These are phyloP conservation scores for Teratosphaeria nubilosa DNA, from an alignment of 2,329 filamentous ascomycete genomes.

Conservation along the genomic window DNA sequence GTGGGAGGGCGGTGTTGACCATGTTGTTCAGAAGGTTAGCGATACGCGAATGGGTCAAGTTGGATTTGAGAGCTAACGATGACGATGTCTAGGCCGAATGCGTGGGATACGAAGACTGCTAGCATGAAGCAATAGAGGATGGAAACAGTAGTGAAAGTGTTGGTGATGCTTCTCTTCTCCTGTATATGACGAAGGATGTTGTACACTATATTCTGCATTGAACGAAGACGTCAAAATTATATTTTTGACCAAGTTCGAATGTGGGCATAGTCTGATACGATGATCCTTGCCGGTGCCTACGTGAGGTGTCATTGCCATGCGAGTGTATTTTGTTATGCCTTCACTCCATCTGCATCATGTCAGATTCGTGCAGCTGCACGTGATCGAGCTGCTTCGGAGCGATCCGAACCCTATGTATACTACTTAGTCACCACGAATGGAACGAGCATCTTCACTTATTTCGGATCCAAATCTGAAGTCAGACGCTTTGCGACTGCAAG, in stretches of 20 bases:
- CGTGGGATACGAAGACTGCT: constrained; percentile 6
- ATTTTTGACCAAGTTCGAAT: background rate
- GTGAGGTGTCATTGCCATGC: no score
- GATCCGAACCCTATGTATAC: background rate
- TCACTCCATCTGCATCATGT: no score
- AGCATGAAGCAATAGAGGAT: background rate
- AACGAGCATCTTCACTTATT: background rate
- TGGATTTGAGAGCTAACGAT: constrained; percentile 11
- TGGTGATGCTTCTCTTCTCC: background rate
- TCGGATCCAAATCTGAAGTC: background rate
- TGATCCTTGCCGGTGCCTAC: no score
- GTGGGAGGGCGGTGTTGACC: constrained; percentile 17
- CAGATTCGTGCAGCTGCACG: background rate
- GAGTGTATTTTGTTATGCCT: no score
- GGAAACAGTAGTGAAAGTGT: background rate
- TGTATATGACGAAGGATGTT: background rate
- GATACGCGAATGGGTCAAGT: constrained; percentile 10
- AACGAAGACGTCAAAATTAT: background rate
- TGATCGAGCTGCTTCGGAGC: background rate
- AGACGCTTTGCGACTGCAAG: background rate
- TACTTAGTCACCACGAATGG: background rate
- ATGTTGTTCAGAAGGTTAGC: constrained; percentile 27
- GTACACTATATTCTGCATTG: background rate
- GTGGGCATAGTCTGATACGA: background rate
- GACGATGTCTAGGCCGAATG: constrained; percentile 9